Evolutionary conservation across 805 yeast genomes (phyloP).

Genomic region (Candida tibetensis): DNA sequence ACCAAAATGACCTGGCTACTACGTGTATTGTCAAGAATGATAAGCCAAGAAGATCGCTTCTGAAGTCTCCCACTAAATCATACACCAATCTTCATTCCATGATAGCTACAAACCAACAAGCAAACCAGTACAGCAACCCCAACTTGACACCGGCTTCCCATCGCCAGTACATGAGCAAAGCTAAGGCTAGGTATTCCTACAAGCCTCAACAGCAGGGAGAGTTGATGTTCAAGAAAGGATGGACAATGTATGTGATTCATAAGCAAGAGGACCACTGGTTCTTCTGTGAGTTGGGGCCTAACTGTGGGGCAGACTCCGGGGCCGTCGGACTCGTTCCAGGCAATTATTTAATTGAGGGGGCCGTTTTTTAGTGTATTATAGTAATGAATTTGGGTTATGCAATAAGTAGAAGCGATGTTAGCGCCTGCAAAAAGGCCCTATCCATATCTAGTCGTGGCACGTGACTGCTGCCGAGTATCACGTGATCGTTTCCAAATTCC

Average conservation of each 20-base stretch:
- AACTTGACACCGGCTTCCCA: slow-evolving; percentile 31
- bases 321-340: slow-evolving; percentile 43
- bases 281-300: slow-evolving; percentile 40
- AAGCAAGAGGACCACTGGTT: slow-evolving; percentile 46
- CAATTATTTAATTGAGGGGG: slow-evolving; percentile 39
- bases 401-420: background rate
- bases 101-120: slow-evolving; percentile 11
- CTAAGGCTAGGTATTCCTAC: slow-evolving; percentile 38
- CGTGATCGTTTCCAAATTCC: no score
- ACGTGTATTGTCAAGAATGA: slow-evolving; percentile 10
- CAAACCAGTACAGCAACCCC: background rate
- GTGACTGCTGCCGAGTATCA: slow-evolving; percentile 18
- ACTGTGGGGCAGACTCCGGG: slow-evolving; percentile 32
- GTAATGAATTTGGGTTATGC: slow-evolving; percentile 2
- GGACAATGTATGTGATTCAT: slow-evolving; percentile 42
- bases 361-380: slow-evolving; percentile 6
- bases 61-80: slow-evolving; percentile 35
- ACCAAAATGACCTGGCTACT: slow-evolving; percentile 6
- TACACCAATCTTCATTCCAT: slow-evolving; percentile 31
- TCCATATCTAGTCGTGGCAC: background rate
- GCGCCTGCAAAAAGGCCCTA: background rate
- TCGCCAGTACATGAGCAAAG: slow-evolving; percentile 31
- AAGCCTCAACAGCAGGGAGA: slow-evolving; percentile 43
- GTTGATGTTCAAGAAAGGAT: slow-evolving; percentile 36
- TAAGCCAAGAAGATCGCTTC: slow-evolving; percentile 21